Evolutionary conservation across 2,329 filamentous ascomycete genomes (phyloP).

Genomic region (Fonsecaea pedrosoi): DNA sequence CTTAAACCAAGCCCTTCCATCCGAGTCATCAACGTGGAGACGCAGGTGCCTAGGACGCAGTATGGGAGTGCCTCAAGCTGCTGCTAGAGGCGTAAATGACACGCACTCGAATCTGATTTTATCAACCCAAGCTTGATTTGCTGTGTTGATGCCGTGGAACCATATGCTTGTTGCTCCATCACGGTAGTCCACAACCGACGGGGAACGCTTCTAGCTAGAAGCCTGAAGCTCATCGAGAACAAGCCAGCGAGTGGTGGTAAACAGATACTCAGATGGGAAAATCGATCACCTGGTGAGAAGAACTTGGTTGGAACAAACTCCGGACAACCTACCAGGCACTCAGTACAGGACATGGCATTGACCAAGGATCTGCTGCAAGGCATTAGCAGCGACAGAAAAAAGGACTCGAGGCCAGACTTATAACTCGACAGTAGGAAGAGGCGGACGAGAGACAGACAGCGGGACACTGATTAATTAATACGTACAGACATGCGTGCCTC

Average conservation of each 20-base stretch:
- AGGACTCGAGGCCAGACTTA: background rate
- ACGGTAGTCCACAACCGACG: background rate
- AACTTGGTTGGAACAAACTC: background rate
- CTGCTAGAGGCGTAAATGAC: background rate
- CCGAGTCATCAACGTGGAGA: background rate
- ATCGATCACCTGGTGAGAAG: background rate
- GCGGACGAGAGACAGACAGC: background rate
- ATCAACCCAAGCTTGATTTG: background rate
- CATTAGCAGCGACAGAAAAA: background rate
- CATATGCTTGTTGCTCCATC: background rate
- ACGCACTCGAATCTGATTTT: background rate
- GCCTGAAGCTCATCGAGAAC: background rate
- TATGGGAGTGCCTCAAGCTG: background rate
- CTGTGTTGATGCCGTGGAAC: background rate
- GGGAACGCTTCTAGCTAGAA: background rate
- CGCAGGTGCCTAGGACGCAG: background rate
- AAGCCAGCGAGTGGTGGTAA: background rate
- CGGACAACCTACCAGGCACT: background rate
- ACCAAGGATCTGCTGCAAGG: background rate
- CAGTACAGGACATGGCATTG: background rate
- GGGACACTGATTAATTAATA: background rate
- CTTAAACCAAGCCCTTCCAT: background rate
- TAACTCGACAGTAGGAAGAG: background rate
- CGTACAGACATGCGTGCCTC: background rate
- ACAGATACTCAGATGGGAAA: background rate